Conservation (phyloP, 257 asterid genomes). For the Fraxinus quadrangulata region DNA sequence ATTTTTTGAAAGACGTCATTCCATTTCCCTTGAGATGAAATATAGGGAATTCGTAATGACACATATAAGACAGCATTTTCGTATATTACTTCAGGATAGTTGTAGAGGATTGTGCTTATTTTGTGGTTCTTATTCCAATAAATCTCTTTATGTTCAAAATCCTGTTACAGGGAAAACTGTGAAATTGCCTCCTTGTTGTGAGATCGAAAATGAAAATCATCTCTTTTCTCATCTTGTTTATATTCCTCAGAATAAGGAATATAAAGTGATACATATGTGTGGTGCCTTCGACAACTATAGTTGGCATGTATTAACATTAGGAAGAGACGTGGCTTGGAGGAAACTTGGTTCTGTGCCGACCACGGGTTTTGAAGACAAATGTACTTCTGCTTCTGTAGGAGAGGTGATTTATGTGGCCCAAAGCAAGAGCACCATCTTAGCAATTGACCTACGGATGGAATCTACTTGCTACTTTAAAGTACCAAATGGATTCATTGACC, state of each 20-base stretch:
- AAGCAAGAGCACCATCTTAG: background rate
- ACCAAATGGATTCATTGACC: background rate
- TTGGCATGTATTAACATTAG: constrained; percentile 2
- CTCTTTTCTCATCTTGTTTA: constrained; percentile 1
- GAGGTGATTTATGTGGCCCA: background rate
- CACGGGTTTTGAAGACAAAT: background rate
- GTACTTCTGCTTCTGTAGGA: background rate
- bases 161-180: constrained; percentile 10
- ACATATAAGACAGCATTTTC: background rate
- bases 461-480: background rate
- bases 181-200: background rate
- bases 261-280: background rate
- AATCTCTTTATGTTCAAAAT: constrained; percentile 7
- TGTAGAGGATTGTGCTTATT: constrained; percentile 22
- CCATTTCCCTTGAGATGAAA: background rate
- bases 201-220: background rate
- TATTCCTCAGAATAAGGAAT: background rate
- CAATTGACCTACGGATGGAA: constrained; percentile 1
- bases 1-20: background rate
- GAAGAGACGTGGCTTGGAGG: constrained; percentile 13
- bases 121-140: background rate
- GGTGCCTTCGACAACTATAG: background rate
- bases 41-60: background rate
- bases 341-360: background rate
- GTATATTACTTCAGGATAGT: background rate